Evolutionary conservation across 2,329 filamentous ascomycete genomes (phyloP), one percentile per base, ranked within the genome.

Genomic region (Teratosphaeria viscida): DNA sequence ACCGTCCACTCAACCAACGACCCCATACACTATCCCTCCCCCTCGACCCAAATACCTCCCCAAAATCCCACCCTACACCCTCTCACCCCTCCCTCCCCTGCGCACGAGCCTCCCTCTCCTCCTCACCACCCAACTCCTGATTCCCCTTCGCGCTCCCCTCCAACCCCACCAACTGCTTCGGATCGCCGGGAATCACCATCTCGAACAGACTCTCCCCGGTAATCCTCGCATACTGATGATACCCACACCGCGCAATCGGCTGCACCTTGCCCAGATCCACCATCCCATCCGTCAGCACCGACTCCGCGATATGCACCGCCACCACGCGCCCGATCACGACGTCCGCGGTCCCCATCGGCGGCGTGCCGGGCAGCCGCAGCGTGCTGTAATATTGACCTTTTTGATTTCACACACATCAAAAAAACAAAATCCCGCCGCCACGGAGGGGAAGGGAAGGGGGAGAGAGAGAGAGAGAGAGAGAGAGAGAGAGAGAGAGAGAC

Each of bases 191-290:
- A 32, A 73, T 70, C 5, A 68, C 70, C 83, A 85, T 85, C 55
- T 85, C 82, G 71, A 85, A 85, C 1, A 79, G 78, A 54, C 59
- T 63, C 60, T 70, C 69, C 26, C 82, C 77, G 57, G 73, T 72
- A 2, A 85, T 74, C 11, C 82, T 80, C 1, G 79, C 74, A 72
- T 85, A 85, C 67, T 85, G 75, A 65, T 80, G 81, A 67, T 85
- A 85, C 16, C 82, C 82, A 66, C 79, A 84, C 29, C 83, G 71
- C 6, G 82, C 83, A 70, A 85, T 85, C 3, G 82, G 82, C 72
- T 77, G 73, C 26, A 79, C 82, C 71, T 84, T 84, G 2, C 65
- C 69, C 1, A 85, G 70, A 74, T 85, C 82, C 47, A 85, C 67
- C 59, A 77, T 76, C 0, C 82, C 81, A 62, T 82, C 73, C 3